Evolutionary conservation across 2,329 filamentous ascomycete species (phyloP).

Genomic region (Ophiocordyceps camponoti-leonardi): DNA sequence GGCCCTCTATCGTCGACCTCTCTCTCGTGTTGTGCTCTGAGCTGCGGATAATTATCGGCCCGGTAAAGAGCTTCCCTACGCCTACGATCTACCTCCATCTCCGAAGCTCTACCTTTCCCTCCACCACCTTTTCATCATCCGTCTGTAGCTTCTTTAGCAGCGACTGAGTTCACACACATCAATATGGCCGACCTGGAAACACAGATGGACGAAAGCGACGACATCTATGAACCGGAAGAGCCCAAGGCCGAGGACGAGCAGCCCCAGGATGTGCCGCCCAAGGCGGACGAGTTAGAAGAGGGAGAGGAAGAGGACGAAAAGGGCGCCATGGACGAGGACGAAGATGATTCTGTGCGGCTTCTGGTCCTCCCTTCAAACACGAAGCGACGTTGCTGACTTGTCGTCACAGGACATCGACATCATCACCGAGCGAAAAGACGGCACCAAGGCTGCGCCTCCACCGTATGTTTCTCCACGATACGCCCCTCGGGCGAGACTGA

Average conservation of each 20-base stretch:
- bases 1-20: background rate
- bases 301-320: slow-evolving; percentile 47
- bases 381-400: background rate
- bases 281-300: slow-evolving; percentile 41
- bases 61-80: slow-evolving; percentile 3
- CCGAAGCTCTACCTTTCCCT: too few species aligned
- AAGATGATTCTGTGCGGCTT: slow-evolving; percentile 23
- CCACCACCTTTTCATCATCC: too few species aligned
- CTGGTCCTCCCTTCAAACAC: background rate
- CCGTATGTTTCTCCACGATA: slow-evolving; percentile 22
- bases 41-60: slow-evolving; percentile 13
- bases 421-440: slow-evolving; percentile 49
- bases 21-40: background rate
- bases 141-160: too few species aligned
- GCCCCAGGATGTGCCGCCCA: slow-evolving; percentile 13
- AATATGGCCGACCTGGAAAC: slow-evolving; percentile 21
- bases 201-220: slow-evolving; percentile 52
- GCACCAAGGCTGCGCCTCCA: slow-evolving; percentile 40
- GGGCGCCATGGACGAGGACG: slow-evolving; percentile 43
- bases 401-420: slow-evolving; percentile 47
- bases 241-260: slow-evolving; percentile 19
- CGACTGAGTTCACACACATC: background rate
- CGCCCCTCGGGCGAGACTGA: background rate
- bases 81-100: too few species aligned
- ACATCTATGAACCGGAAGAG: slow-evolving; percentile 48